Base-by-base conservation (phyloP, 306 rosid species). In the Spatholobus suberectus region DNA sequence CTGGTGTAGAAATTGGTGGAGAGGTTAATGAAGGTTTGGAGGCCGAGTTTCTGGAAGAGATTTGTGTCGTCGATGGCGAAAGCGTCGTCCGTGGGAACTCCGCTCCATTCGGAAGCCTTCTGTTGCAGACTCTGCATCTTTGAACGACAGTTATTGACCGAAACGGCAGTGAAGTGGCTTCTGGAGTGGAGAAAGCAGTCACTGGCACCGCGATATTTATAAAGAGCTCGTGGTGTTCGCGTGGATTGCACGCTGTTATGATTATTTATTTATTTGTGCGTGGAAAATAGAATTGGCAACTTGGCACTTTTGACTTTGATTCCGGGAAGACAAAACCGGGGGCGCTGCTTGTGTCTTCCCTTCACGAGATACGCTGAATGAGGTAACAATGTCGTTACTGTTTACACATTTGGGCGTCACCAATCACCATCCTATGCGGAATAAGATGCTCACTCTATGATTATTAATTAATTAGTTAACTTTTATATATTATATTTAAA, bases 1-100 rank as follows among this genome's bases (percentile, higher is more conserved):
- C 98, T 93, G 88, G 43, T 89, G 81, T 96, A 96, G 88, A 96
- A 96, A 85, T 90, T 89, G 89, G 98, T 93, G 84, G 97, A 93
- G 80, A 96, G 97, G 32, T 84, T 86, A 8, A 93, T 40, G 88
- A 95, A 91, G 47, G 94, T 81, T 75, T 92, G 96, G 32, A 95
- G 94, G 20, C 99, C 96, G 0, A 89, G 90, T 59, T 90, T 92
- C 37, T 89, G 73, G 78, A 92, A 95, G 71, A 93, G 89, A 78
- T 92, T 93, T 74, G 91, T 76, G 12, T 86, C 88, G 76, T 93
- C 97, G 12, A 96, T 92, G 84, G 94, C 88, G 85, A 92, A 92
- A 40, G 96, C 98, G 34, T 93, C 94, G 38, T 69, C 86, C 0
- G 71, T 78, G 51, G 83, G 61, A 29, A 96, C 90, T 21, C 97